These are phyloP conservation scores for Polygonum maritimum DNA, from an alignment of 148 eudicot species.

Conservation along the genomic window DNA sequence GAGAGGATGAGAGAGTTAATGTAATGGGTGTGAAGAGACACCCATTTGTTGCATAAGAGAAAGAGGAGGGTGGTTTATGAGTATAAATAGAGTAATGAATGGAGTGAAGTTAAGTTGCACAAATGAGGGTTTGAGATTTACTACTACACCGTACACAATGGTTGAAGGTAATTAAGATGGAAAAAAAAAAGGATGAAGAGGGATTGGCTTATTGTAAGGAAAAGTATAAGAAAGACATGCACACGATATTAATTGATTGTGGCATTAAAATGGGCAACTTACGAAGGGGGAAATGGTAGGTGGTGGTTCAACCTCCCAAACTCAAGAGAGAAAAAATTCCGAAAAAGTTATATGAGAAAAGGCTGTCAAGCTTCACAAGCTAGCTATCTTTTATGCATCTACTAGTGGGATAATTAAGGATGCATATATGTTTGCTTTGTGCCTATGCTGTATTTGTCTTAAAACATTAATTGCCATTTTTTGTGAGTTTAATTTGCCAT, in stretches of 20 bases:
- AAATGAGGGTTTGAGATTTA: not conserved
- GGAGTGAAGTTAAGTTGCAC: not conserved
- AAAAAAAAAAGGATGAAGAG: no score
- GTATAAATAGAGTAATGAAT: not conserved
- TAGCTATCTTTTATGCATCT: slow-evolving; percentile 7
- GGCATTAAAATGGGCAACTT: slow-evolving; percentile 10
- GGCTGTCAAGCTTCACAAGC: slow-evolving; percentile 7
- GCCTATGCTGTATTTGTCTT: no score
- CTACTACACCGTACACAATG: not conserved
- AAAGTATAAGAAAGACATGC: not conserved
- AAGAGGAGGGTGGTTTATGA: not conserved
- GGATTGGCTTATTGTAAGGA: not conserved
- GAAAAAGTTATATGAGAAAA: not conserved
- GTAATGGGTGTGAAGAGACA: slow-evolving; percentile 1
- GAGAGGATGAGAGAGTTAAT: not conserved
- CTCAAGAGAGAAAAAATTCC: not conserved
- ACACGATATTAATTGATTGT: slow-evolving; percentile 1
- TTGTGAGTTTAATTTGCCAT: not conserved
- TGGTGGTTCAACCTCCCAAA: slow-evolving; percentile 10
- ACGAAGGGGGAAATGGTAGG: slow-evolving; percentile 9
- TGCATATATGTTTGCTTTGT: not conserved
- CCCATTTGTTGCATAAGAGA: slow-evolving; percentile 2
- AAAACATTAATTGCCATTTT: not conserved
- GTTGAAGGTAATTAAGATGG: not conserved
- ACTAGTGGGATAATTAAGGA: not conserved